Evolutionary conservation across 306 rosid genomes (phyloP).

Genomic region (Benincasa hispida): DNA sequence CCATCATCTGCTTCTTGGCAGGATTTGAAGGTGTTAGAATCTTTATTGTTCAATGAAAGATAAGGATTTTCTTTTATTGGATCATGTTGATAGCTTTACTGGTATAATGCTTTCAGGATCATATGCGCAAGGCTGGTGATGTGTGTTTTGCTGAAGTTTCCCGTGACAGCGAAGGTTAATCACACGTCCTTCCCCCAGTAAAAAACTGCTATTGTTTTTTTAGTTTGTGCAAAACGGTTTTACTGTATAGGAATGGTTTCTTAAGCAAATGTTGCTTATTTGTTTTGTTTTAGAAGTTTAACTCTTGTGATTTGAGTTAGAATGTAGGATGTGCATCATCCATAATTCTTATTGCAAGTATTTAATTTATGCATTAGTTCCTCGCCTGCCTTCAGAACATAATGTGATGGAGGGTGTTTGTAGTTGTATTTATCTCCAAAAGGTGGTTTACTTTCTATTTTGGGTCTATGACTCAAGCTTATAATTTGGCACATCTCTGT

Average conservation of each 20-base stretch:
- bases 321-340: not conserved
- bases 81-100: not conserved
- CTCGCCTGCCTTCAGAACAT: not conserved
- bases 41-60: not conserved
- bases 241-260: not conserved
- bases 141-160: slow-evolving; percentile 98
- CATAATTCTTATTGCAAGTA: not conserved
- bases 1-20: slow-evolving; percentile 99
- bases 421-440: not conserved
- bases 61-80: not conserved
- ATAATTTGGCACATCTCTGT: not conserved
- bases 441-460: not conserved
- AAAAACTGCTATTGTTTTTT: not conserved
- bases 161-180: slow-evolving; percentile 83
- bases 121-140: slow-evolving; percentile 99
- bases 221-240: not conserved
- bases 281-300: not conserved
- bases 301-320: not conserved
- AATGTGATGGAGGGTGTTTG: not conserved
- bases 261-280: not conserved
- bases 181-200: not conserved
- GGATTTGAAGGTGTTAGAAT: slow-evolving; percentile 69
- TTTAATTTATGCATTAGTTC: not conserved
- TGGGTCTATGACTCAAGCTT: not conserved
- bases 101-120: slow-evolving; percentile 58